Conservation (phyloP, 2,329 filamentous ascomycete genomes). For the Pseudocercospora vitis region DNA sequence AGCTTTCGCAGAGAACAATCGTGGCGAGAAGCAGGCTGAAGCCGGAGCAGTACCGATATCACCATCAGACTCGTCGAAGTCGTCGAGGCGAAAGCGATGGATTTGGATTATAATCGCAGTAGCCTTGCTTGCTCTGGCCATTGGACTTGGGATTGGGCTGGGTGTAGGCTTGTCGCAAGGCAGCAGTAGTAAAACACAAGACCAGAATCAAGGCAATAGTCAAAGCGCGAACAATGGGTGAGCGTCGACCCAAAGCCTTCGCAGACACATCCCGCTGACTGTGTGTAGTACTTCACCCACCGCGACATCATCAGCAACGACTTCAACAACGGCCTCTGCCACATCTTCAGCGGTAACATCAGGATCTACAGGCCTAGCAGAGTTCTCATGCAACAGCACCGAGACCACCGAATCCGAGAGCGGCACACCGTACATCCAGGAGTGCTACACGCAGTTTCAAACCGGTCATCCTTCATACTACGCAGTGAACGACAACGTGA, state of each 20-base stretch:
- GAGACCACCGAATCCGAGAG: slow-evolving; percentile 5
- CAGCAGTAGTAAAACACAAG: slow-evolving; percentile 5
- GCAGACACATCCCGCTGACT: neutral
- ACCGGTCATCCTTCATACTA: slow-evolving; percentile 15
- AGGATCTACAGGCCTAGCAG: slow-evolving; percentile 19
- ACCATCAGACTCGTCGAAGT: neutral
- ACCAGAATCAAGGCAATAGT: neutral
- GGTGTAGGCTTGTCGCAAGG: slow-evolving; percentile 12
- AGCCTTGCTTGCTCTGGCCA: slow-evolving; percentile 10
- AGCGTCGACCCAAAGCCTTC: neutral
- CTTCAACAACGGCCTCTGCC: slow-evolving; percentile 1
- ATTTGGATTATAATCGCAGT: slow-evolving; percentile 14
- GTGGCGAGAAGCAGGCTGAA: slow-evolving; percentile 8
- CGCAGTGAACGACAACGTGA: slow-evolving; percentile 12
- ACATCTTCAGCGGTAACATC: slow-evolving; percentile 15
- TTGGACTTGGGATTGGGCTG: slow-evolving; percentile 16
- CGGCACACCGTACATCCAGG: slow-evolving; percentile 14
- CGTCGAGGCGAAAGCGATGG: slow-evolving; percentile 2
- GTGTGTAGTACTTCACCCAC: neutral
- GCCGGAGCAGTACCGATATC: neutral
- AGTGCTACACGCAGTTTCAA: slow-evolving; percentile 19
- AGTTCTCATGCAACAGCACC: slow-evolving; percentile 19
- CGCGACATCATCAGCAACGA: slow-evolving; percentile 1
- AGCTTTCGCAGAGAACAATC: neutral
- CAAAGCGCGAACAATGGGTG: neutral